Conservation (phyloP, 2,329 filamentous ascomycete genomes). For the Aspergillus aculeatinus region DNA sequence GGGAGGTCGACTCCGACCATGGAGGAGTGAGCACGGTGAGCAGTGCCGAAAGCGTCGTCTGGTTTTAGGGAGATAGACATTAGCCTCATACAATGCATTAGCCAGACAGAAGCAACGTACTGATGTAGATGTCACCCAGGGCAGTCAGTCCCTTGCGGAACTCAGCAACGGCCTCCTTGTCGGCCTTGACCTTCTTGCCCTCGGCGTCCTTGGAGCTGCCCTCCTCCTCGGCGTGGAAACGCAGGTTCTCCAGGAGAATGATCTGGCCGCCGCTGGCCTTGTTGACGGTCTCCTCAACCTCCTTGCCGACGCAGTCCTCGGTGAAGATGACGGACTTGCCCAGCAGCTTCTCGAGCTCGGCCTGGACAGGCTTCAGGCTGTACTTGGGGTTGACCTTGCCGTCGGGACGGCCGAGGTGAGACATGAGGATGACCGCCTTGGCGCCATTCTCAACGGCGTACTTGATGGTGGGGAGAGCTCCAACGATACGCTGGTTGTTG, state of each 20-base stretch:
- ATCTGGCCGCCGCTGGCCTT: conserved; percentile 78
- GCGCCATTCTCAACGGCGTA: conserved; percentile 86
- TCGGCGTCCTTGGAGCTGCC: conserved; percentile 90
- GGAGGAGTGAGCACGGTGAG: conserved; percentile 96
- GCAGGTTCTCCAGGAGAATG: conserved; percentile 92
- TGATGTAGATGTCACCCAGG: conserved; percentile 94
- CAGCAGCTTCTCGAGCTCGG: conserved; percentile 88
- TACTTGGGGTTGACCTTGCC: conserved; percentile 89
- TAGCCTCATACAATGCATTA: neutral
- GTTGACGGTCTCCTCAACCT: conserved; percentile 87
- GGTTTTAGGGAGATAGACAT: conserved; percentile 2
- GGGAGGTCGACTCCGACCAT: conserved; percentile 97
- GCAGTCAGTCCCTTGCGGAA: conserved; percentile 95
- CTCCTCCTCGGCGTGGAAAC: conserved; percentile 98
- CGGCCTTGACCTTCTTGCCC: conserved; percentile 97
- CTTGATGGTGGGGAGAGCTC: conserved; percentile 92
- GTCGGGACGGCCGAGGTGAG: conserved; percentile 93
- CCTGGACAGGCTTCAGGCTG: conserved; percentile 86
- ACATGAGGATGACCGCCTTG: conserved; percentile 95
- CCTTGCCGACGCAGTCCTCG: conserved; percentile 82
- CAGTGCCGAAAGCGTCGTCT: conserved; percentile 98
- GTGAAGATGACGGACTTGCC: conserved; percentile 83
- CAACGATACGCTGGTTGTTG: conserved; percentile 97
- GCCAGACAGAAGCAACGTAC: conserved; percentile 54
- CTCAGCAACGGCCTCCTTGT: conserved; percentile 85